Percentiles rank a stretch among this genome's conserved stretches.
These are phyloP conservation scores for Ajuga reptans DNA, from an alignment of 305 asterid genomes.

Conservation along the genomic window DNA sequence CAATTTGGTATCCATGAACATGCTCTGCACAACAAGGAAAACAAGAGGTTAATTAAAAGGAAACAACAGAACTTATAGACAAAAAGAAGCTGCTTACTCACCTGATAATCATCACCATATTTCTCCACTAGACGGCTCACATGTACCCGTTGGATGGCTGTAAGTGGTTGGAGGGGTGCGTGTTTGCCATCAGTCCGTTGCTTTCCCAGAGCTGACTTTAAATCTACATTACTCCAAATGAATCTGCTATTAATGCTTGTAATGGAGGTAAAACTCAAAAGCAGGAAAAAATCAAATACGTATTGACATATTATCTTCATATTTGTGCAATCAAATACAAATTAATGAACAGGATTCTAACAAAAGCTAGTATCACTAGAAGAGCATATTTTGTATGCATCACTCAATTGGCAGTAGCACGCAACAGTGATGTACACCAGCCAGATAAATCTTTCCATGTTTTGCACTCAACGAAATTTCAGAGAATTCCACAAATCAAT, in stretches of 20 bases:
- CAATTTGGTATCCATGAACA: slow-evolving; percentile 88
- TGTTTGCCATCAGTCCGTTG: slow-evolving; percentile 61
- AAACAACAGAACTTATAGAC: not conserved
- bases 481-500: not conserved
- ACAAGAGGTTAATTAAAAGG: not conserved
- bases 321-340: not conserved
- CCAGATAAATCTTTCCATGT: not conserved
- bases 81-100: slow-evolving; percentile 3
- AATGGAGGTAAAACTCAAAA: not conserved
- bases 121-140: slow-evolving; percentile 57
- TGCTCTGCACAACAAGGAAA: slow-evolving; percentile 47
- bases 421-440: not conserved
- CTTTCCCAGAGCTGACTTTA: slow-evolving; percentile 87
- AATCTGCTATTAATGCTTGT: slow-evolving; percentile 8
- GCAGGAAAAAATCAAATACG: not conserved
- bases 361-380: not conserved
- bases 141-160: slow-evolving; percentile 60
- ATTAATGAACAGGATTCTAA: not conserved
- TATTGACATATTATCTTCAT: too few species aligned
- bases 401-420: not conserved
- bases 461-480: not conserved
- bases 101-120: slow-evolving; percentile 79
- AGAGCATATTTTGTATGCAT: not conserved
- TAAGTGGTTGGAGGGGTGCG: slow-evolving; percentile 65
- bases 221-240: slow-evolving; percentile 37